phyloP scores from a whole-genome alignment of 768 basidiomycete species.

The Lentinula sp. region DNA sequence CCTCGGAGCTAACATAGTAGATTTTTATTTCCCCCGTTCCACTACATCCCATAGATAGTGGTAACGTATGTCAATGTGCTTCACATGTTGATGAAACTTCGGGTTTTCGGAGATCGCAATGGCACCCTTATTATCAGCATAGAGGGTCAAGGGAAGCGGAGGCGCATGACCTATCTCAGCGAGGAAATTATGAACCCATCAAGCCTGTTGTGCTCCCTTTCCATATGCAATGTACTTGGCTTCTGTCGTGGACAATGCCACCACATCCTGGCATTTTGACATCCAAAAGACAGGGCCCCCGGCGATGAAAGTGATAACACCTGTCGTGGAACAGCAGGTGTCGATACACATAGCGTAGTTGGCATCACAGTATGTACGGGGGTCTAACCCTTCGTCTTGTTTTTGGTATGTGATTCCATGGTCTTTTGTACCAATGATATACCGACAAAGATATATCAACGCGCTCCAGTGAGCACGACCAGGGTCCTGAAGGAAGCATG shows the following conservation, averaged over 20 bases:
- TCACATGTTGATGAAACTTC: constrained; percentile 19
- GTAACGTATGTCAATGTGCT: constrained; percentile 11
- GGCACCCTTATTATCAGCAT: too few species aligned
- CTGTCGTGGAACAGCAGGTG: background rate
- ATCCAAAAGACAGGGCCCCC: background rate
- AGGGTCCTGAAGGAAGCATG: constrained; percentile 6
- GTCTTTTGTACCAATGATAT: too few species aligned
- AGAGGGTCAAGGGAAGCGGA: constrained; percentile 7
- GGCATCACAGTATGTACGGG: background rate
- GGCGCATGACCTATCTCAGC: background rate
- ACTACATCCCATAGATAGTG: too few species aligned
- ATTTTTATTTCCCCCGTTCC: background rate
- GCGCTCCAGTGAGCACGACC: too few species aligned
- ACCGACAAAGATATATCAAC: background rate
- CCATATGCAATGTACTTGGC: background rate
- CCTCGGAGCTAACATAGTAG: constrained; percentile 11
- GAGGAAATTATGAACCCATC: too few species aligned
- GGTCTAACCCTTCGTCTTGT: background rate
- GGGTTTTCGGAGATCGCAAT: too few species aligned
- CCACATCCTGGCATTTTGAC: background rate
- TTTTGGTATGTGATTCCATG: too few species aligned
- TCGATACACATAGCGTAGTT: background rate
- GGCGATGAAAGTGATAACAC: background rate
- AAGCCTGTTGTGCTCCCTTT: too few species aligned
- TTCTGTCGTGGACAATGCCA: background rate